Conservation (phyloP, 1,139 yeast species). For the Debaryomycetaceae sp. region DNA sequence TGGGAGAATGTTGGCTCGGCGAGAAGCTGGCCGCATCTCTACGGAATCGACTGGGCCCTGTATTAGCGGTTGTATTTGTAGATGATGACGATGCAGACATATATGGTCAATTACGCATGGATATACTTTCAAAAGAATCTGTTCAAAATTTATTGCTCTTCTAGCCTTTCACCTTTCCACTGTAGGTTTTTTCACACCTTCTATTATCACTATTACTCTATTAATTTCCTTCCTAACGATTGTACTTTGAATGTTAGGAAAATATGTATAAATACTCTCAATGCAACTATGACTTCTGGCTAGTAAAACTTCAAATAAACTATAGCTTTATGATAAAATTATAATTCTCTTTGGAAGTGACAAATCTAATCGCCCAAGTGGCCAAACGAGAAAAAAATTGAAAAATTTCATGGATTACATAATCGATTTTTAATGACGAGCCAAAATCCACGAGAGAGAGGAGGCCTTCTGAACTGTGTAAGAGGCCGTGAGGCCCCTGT, state of each 20-base stretch:
- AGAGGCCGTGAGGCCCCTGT: constrained; percentile 2
- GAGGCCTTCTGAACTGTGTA: not conserved
- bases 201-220: no score
- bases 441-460: not conserved
- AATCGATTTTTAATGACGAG: not conserved
- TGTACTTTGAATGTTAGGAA: no score
- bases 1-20: constrained; percentile 26
- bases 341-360: not conserved
- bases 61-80: constrained; percentile 14
- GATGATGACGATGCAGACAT: constrained; percentile 19
- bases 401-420: constrained; percentile 7
- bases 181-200: not conserved
- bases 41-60: constrained; percentile 41
- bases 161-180: not conserved
- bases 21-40: constrained; percentile 43
- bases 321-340: not conserved
- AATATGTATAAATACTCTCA: no score
- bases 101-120: constrained; percentile 10
- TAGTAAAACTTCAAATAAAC: not conserved
- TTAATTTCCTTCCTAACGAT: no score
- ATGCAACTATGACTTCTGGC: not conserved
- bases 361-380: constrained; percentile 6
- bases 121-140: constrained; percentile 1
- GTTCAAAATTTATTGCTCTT: not conserved
- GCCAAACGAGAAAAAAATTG: constrained; percentile 9